Base-by-base conservation (phyloP, 345 rosid genomes). In the Erucastrum elatum region DNA sequence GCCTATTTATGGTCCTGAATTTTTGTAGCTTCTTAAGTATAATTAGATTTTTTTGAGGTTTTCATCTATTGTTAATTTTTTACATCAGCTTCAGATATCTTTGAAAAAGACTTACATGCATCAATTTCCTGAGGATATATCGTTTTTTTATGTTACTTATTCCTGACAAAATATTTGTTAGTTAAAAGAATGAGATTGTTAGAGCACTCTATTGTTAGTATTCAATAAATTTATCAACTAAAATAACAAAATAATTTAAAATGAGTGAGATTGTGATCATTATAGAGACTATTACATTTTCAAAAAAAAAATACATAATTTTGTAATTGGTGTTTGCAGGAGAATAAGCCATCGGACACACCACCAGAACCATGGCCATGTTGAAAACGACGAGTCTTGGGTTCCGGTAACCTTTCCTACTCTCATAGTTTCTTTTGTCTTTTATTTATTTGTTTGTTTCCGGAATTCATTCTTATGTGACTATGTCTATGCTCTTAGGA, bases 261-360 rank as follows among this genome's bases (percentile, higher is more conserved):
- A 41, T 11, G 49, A 41, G n/a, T 53, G 21, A 51, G 16, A 67
- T 75, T 39, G 67, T 39, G 15, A 31, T 34, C 75, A 49, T 68
- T 77, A 26, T 15, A 29, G 39, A 25, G 44, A 30, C 4, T 1
- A 30, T 44, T 33, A 1, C 1, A 17, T 56, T 15, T 60, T n/a
- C 2, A 7, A 2, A 2, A 59, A 37, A 60, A 41, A 5, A n/a
- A 13, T 4, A 31, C 8, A 46, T 27, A 8, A 1, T 21, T 29
- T 78, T 15, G 5, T 59, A 9, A 46, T 56, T 41, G 64, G 75
- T 17, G 13, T 1, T 59, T 68, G 67, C 84, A 91, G 97, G 97
- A 88, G 94, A 86, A 91, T 91, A 59, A 91, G 97, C 82, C 97
- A 91, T 78, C 88, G 90, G 80, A 91, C 91, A 61, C 97, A 91